These are phyloP conservation scores for Bipolaris bicolor DNA, from an alignment of 2,329 filamentous ascomycete species.

Conservation along the genomic window DNA sequence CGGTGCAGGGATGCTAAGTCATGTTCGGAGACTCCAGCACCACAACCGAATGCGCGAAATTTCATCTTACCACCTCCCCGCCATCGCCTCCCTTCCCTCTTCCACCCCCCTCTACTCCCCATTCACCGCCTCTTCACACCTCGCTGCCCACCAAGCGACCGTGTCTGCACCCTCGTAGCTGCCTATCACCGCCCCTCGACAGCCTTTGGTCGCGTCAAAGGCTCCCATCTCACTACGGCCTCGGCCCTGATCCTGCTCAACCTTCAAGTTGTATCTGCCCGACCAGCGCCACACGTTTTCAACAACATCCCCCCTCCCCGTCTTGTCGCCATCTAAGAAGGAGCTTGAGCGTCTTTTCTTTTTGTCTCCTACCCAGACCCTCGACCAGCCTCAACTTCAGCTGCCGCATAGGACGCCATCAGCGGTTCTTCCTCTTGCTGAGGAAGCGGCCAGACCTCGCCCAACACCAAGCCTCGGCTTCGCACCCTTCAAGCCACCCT, in stretches of 20 bases:
- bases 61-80: slow-evolving; percentile 27
- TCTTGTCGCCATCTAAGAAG: slow-evolving; percentile 43
- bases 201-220: slow-evolving; percentile 54
- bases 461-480: slow-evolving; percentile 82
- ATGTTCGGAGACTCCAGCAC: slow-evolving; percentile 15
- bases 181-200: slow-evolving; percentile 23
- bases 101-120: slow-evolving; percentile 14
- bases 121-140: slow-evolving; percentile 16
- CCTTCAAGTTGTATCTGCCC: slow-evolving; percentile 56
- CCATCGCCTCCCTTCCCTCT: slow-evolving; percentile 18
- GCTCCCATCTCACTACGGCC: slow-evolving; percentile 52
- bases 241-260: slow-evolving; percentile 51
- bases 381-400: slow-evolving; percentile 72
- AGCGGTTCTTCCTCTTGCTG: slow-evolving; percentile 98
- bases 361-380: slow-evolving; percentile 52
- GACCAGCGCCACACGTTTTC: slow-evolving; percentile 55
- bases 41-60: slow-evolving; percentile 34
- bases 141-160: slow-evolving; percentile 16
- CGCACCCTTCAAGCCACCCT: slow-evolving; percentile 94
- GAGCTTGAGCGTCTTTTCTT: slow-evolving; percentile 54
- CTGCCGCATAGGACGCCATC: slow-evolving; percentile 99
- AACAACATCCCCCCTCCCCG: slow-evolving; percentile 57
- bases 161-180: slow-evolving; percentile 19
- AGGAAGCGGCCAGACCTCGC: slow-evolving; percentile 98
- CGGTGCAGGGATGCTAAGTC: slow-evolving; percentile 20